These are phyloP conservation scores for Cladophialophora bantiana DNA, from an alignment of 2,329 filamentous ascomycete species.

Conservation along the genomic window DNA sequence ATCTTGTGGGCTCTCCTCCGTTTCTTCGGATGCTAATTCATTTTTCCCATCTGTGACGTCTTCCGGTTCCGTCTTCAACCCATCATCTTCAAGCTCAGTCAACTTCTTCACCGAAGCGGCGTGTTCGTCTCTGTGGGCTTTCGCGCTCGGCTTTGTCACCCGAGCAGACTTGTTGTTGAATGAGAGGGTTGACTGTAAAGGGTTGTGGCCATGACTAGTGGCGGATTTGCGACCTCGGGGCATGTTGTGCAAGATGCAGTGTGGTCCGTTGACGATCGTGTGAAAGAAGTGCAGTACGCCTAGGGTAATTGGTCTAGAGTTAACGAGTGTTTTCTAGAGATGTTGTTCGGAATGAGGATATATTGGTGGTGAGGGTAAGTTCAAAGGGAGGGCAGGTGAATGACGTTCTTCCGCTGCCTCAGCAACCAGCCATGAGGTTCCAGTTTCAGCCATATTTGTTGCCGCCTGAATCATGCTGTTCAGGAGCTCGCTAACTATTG, in stretches of 20 bases:
- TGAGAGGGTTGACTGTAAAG: constrained; percentile 64
- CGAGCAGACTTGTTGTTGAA: constrained; percentile 64
- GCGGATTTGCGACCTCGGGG: constrained; percentile 32
- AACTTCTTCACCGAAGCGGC: constrained; percentile 46
- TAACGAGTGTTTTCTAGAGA: background rate
- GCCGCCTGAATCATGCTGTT: background rate
- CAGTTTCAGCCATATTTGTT: background rate
- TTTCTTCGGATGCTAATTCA: background rate
- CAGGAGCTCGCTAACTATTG: background rate
- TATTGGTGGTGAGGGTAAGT: background rate
- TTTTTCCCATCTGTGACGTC: constrained; percentile 27
- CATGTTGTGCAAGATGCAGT: constrained; percentile 12
- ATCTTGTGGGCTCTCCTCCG: background rate
- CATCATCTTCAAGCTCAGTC: constrained; percentile 34
- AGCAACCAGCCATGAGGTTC: constrained; percentile 5
- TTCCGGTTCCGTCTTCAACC: constrained; percentile 14
- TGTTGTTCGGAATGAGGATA: background rate
- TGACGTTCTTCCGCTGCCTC: constrained; percentile 4
- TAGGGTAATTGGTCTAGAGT: background rate
- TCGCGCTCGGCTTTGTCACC: constrained; percentile 62
- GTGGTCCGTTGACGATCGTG: background rate
- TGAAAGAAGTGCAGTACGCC: background rate
- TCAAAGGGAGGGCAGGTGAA: background rate
- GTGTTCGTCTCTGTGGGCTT: constrained; percentile 35
- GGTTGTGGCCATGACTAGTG: background rate